A percentile compares a stretch with the other conserved stretches of the same genome.
These are phyloP conservation scores for Barnettozyma populi DNA, from an alignment of 805 yeast species.

Conservation along the genomic window DNA sequence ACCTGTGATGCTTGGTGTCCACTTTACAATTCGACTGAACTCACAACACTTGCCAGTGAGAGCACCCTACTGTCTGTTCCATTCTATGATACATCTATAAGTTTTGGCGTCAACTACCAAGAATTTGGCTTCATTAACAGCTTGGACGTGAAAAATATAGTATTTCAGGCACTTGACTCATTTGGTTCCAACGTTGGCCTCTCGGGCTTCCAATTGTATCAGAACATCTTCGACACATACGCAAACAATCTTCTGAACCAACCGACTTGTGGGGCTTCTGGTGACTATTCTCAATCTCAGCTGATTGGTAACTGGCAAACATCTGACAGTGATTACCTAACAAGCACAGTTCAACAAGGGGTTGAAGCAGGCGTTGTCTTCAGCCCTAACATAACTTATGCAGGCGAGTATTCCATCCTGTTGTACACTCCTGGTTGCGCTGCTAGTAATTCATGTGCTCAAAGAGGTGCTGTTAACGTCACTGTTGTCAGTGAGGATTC, in stretches of 20 bases:
- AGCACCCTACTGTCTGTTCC: conserved; percentile 1
- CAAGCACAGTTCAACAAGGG: conserved; percentile 27
- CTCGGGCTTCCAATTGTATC: conserved; percentile 67
- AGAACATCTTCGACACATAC: conserved; percentile 48
- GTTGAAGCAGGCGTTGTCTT: conserved; percentile 41
- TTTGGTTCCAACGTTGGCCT: conserved; percentile 69
- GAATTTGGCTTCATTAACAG: conserved; percentile 78
- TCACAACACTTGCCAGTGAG: conserved; percentile 19
- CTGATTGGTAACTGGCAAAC: conserved; percentile 29
- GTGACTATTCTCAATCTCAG: conserved; percentile 25
- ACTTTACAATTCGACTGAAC: conserved; percentile 37
- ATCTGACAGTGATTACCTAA: conserved; percentile 31
- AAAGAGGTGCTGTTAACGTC: conserved; percentile 76
- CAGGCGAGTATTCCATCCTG: conserved; percentile 70
- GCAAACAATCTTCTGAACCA: conserved; percentile 73
- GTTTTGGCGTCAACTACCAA: conserved; percentile 44
- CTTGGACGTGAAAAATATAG: conserved; percentile 53
- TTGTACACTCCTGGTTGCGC: conserved; percentile 86
- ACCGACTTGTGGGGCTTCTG: conserved; percentile 44
- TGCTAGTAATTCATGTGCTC: conserved; percentile 56
- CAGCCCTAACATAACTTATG: conserved; percentile 60
- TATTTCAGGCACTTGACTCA: conserved; percentile 58
- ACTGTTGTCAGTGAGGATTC: conserved; percentile 45
- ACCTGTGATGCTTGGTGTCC: conserved; percentile 92
- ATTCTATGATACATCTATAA: conserved; percentile 7